Conservation (phyloP, 2,329 filamentous ascomycete species). For the Aspergillus spinulosporus region DNA sequence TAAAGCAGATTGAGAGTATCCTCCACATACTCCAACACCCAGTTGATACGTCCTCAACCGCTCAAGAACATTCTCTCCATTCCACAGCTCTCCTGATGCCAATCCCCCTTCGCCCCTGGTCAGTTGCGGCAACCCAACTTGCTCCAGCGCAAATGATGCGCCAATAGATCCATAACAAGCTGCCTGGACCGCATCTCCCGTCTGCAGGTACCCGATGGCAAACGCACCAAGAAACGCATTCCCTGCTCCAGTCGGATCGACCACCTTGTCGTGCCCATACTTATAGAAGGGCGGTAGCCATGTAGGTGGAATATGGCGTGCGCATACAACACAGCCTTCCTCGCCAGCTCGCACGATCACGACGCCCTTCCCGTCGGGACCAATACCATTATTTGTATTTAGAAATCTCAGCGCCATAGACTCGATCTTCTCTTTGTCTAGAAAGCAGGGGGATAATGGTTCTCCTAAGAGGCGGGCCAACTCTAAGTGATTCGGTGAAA, state of each 20-base stretch:
- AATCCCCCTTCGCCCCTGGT: neutral
- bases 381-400: conserved; percentile 16
- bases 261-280: conserved; percentile 17
- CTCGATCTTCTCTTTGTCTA: conserved; percentile 17
- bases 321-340: conserved; percentile 29
- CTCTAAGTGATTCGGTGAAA: conserved; percentile 44
- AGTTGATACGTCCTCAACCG: conserved; percentile 20
- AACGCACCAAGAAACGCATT: conserved; percentile 41
- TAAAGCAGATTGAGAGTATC: too few species aligned
- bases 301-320: conserved; percentile 6
- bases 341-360: conserved; percentile 36
- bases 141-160: conserved; percentile 35
- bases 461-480: conserved; percentile 26
- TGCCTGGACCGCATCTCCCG: conserved; percentile 24
- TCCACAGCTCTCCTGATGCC: conserved; percentile 23
- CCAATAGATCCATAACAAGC: conserved; percentile 36
- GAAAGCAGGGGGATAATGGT: neutral
- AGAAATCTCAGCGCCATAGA: conserved; percentile 15
- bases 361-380: conserved; percentile 17
- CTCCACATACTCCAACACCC: neutral
- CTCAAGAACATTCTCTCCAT: conserved; percentile 13
- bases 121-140: conserved; percentile 32
- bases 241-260: conserved; percentile 41
- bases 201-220: conserved; percentile 28
- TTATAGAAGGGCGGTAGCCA: conserved; percentile 36